phyloP scores from a whole-genome alignment of 108 stramenopile genomes.

The Pseudonitzschia pungens region DNA sequence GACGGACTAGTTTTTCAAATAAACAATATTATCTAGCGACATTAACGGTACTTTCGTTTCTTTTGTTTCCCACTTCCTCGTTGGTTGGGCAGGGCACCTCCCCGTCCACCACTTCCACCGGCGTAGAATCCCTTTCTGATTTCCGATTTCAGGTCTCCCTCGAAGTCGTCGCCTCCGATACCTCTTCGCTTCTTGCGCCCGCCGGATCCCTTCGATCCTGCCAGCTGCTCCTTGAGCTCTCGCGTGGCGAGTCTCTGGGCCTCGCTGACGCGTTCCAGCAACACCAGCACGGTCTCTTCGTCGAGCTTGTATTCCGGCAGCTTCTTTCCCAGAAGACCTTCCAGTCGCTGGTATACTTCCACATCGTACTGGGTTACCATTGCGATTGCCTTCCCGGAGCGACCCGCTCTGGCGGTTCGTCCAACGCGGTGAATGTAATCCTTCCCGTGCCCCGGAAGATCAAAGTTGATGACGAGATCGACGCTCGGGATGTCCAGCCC shows the following conservation, averaged over 20 bases:
- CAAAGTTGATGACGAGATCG: slow-evolving; percentile 96
- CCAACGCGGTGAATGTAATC: slow-evolving; percentile 99
- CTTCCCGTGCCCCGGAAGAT: slow-evolving; percentile 94
- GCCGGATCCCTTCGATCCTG: slow-evolving; percentile 42
- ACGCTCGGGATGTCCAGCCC: slow-evolving; percentile 96
- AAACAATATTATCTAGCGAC: no score
- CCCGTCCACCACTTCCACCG: slow-evolving; percentile 62
- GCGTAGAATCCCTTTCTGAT: slow-evolving; percentile 64
- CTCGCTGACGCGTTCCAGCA: slow-evolving; percentile 95
- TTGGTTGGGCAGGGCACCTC: slow-evolving; percentile 59
- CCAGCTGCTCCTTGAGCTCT: slow-evolving; percentile 86
- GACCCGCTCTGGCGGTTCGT: slow-evolving; percentile 95
- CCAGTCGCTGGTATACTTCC: slow-evolving; percentile 96
- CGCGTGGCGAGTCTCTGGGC: slow-evolving; percentile 92
- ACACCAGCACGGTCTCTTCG: slow-evolving; percentile 91
- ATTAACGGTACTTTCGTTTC: slow-evolving; percentile 19
- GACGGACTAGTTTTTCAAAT: no score
- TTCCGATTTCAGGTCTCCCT: slow-evolving; percentile 50
- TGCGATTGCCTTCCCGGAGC: slow-evolving; percentile 94
- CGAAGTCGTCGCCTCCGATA: slow-evolving; percentile 44
- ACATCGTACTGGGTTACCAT: slow-evolving; percentile 99
- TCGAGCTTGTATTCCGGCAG: slow-evolving; percentile 84
- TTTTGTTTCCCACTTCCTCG: slow-evolving; percentile 41
- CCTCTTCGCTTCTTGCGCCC: slow-evolving; percentile 42
- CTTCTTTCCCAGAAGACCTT: slow-evolving; percentile 85